phyloP scores from a whole-genome alignment of 2,329 filamentous ascomycete species.

The Botrytis fragariae region DNA sequence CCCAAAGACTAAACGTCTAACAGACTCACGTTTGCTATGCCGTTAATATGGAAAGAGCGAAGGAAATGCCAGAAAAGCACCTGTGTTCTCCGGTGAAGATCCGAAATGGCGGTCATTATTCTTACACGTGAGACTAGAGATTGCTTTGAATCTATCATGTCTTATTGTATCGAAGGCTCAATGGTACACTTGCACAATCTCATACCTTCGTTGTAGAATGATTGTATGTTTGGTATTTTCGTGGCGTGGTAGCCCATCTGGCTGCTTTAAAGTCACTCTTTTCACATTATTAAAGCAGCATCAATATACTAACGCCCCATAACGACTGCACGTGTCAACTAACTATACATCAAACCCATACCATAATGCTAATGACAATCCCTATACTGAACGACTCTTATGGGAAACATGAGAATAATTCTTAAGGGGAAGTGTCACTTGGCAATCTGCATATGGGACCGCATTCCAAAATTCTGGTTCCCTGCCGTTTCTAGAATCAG shows the following conservation, averaged over 20 bases:
- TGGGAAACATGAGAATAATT: neutral
- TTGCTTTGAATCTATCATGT: neutral
- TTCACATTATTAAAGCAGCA: neutral
- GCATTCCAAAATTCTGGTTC: neutral
- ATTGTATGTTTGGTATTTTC: neutral
- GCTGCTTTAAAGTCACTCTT: neutral
- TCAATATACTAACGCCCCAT: neutral
- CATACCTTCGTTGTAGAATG: neutral
- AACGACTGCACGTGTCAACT: neutral
- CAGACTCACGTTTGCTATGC: neutral
- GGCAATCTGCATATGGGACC: neutral
- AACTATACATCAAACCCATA: neutral
- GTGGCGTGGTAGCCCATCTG: neutral
- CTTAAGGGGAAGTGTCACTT: no score
- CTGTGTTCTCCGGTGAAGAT: neutral
- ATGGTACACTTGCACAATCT: neutral
- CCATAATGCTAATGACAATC: neutral
- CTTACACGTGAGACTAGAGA: neutral
- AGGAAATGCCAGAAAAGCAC: neutral
- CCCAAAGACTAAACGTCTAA: neutral
- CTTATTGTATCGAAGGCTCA: rapidly evolving
- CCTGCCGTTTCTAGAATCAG: neutral
- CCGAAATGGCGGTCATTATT: neutral
- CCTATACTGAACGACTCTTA: neutral
- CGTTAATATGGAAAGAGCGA: neutral